Base-by-base conservation (phyloP, 2,329 filamentous ascomycete genomes). In the Neobulgaria alba region DNA sequence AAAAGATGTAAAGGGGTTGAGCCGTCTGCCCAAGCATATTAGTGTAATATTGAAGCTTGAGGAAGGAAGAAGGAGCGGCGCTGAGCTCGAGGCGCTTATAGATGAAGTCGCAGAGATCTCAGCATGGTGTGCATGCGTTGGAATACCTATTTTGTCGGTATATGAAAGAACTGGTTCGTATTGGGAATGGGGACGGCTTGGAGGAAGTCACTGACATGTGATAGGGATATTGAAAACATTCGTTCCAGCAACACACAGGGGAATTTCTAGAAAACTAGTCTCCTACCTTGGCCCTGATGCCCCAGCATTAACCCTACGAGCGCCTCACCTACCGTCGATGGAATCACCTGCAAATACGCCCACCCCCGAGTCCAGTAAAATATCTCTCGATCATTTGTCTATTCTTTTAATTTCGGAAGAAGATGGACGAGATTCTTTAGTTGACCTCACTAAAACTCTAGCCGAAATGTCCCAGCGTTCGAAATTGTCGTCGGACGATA, bases 391-490 rank as follows among this genome's bases (percentile, higher is more conserved):
- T 62, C 68, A 56, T 62, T 43, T 52, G 59, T 81, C 41, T 64
- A 69, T 96, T 14, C 75, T 95, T 42, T 75, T 98, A 29, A 76
- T 98, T 37, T 94, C 87, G 10, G 77, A 79, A 29, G 83, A 90
- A 41, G 92, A 98, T 55, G 90, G 92, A 36, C 79, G 90, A 40
- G 87, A 94, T 57, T 95, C 90, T 3, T 77, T 98, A 48, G 89
- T 98, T 30, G 92, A 98, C 62, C 73, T 98, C 33, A 98, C 92
- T 31, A 87, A 89, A 58, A 96, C 93, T 1, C 71, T 98, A 16
- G 78, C 90, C 4, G 86, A 95, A 58, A 96, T 98, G 92, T 85
- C 87, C 5, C 92, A 96, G 62, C 79, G 82, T 52, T 79, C 79
- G 43, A 95, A 95, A 63, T 72, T 98, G 10, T 76, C 77, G 2